Evolutionary conservation across 257 asterid species (phyloP), one percentile per base, ranked within the genome.

Genomic region (Gardenia jasminoides): DNA sequence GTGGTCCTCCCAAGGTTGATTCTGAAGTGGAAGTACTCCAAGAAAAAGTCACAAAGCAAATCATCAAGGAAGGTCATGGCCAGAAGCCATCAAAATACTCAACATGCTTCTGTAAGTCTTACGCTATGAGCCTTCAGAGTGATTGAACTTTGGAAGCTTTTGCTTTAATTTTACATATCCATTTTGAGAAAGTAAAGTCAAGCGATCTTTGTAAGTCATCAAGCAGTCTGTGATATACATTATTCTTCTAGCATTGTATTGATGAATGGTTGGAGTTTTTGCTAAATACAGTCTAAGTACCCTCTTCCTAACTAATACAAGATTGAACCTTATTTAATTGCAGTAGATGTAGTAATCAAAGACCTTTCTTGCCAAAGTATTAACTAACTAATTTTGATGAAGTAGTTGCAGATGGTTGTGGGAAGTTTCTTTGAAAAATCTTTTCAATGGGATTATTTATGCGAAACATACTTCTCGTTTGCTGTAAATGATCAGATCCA

Each of bases 11-110:
- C 44, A 90, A 90, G 86, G 94, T 95, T 81, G 93, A 88, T 76
- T 85, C 97, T 3, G 82, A 74, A 52, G 86, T 88, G 75, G 98
- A 95, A 82, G 88, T 88, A 81, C 94, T 95, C 71, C 97, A 93
- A 58, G 98, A 91, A 81, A 95, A 95, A 86, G 98, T 95, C 83
- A 88, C 84, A 15, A 95, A 92, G 92, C 97, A 93, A 84, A 87
- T 93, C 72, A 81, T 95, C 17, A 95, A 90, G 86, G 97, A 95
- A 83, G 97, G 97, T 70, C 94, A 91, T 82, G 99, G 97, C 76
- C 97, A 89, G 88, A 93, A 90, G 88, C 98, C 99, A 75, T 88
- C 99, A 48, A 95, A 93, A 81, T 93, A 93, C 80, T 92, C 98
- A 17, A 95, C 99, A 77, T 95, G 99, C 89, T 95, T 95, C 75